Percentiles rank a stretch among this genome's conserved stretches.
Conservation (phyloP, 495 filamentous ascomycete genomes). For the Neurospora sp. region DNA sequence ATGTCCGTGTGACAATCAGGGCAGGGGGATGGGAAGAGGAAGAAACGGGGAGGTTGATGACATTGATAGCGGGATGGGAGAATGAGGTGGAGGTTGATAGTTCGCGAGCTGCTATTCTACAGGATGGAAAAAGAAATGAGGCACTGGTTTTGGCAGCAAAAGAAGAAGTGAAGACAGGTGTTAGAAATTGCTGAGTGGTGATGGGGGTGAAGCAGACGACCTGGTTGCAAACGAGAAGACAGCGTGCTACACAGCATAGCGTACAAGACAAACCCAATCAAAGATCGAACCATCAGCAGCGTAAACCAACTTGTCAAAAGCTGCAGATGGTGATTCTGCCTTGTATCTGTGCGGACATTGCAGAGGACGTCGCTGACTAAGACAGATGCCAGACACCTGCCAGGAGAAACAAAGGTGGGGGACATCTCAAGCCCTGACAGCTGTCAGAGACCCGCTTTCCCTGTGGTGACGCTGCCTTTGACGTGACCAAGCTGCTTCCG, state of each 20-base stretch:
- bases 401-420: background rate
- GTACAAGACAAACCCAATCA: background rate
- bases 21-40: background rate
- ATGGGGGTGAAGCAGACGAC: background rate
- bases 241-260: conserved; percentile 6
- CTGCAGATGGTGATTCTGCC: background rate
- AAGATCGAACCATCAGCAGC: background rate
- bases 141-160: background rate
- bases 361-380: background rate
- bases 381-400: background rate
- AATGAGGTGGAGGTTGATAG: background rate
- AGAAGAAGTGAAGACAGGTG: background rate
- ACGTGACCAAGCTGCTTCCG: background rate
- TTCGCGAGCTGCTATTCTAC: background rate
- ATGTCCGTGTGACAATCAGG: too few relatives aligned
- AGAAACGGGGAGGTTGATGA: background rate
- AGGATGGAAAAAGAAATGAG: background rate
- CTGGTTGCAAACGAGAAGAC: background rate
- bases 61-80: background rate
- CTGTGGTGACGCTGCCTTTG: background rate
- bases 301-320: background rate
- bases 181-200: background rate
- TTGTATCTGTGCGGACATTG: background rate
- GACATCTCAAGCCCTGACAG: background rate
- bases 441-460: background rate